Evolutionary conservation across 1,284 basidiomycete species (phyloP).

Genomic region (Cutaneotrichosporon daszewskae): DNA sequence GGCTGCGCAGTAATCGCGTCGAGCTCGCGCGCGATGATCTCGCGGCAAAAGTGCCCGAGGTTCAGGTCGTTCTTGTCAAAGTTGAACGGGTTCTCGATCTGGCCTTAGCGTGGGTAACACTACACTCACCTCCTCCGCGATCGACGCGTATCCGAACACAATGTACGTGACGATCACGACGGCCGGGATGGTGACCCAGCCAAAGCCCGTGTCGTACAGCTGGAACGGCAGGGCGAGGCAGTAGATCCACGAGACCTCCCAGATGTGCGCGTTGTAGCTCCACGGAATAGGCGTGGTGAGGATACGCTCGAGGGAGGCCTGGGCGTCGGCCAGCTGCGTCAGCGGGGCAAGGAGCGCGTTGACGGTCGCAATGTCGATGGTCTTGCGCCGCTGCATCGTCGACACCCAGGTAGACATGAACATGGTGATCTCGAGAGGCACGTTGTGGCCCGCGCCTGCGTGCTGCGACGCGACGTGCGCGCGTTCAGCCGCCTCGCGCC

Average conservation of each 20-base stretch:
- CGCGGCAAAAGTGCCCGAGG: conserved; percentile 40
- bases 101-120: background rate
- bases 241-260: conserved; percentile 43
- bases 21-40: conserved; percentile 45
- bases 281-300: conserved; percentile 74
- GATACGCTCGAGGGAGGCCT: conserved; percentile 68
- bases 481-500: background rate
- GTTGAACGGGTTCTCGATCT: conserved; percentile 45
- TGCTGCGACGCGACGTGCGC: background rate
- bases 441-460: conserved; percentile 4
- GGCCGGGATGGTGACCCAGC: conserved; percentile 62
- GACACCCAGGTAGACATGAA: conserved; percentile 66
- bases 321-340: conserved; percentile 59
- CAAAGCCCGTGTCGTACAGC: conserved; percentile 55
- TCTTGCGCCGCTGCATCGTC: conserved; percentile 57
- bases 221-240: conserved; percentile 58
- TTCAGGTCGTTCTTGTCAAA: conserved; percentile 43
- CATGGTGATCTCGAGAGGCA: conserved; percentile 63
- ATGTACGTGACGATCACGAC: conserved; percentile 43
- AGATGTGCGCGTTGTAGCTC: conserved; percentile 55
- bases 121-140: conserved; percentile 21
- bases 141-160: conserved; percentile 44
- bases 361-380: conserved; percentile 60
- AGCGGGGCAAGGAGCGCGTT: conserved; percentile 56
- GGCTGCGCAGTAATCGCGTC: conserved; percentile 39